A percentile compares a stretch with the other conserved stretches of the same genome.
Evolutionary conservation across 2,329 filamentous ascomycete genomes (phyloP).

Genomic region (Fusarium sambucinum): DNA sequence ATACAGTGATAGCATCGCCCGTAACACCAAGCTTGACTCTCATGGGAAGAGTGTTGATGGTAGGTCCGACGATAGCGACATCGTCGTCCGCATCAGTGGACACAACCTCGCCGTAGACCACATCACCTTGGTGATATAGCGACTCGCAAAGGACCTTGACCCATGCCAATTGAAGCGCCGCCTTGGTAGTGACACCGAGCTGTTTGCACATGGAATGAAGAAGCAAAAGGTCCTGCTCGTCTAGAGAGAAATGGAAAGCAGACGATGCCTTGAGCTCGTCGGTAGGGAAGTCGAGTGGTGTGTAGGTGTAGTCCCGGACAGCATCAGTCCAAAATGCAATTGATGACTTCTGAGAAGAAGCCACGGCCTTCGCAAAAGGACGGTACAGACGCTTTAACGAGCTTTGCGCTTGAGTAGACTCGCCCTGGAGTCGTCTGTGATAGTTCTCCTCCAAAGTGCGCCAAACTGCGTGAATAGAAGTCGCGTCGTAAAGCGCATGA

Average conservation of each 20-base stretch:
- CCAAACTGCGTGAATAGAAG: constrained; percentile 9
- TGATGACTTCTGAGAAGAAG: not conserved
- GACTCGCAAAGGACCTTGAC: constrained; percentile 19
- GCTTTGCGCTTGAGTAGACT: rapidly evolving
- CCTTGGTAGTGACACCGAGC: constrained; percentile 3
- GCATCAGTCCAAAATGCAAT: not conserved
- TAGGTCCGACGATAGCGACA: constrained; percentile 1
- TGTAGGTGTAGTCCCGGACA: constrained; percentile 12
- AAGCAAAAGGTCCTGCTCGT: not conserved
- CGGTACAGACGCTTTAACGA: not conserved
- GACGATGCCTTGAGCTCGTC: constrained; percentile 12
- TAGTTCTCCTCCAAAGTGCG: not conserved
- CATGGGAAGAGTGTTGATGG: constrained; percentile 25
- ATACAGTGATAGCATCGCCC: rapidly evolving
- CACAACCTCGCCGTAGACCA: constrained; percentile 19
- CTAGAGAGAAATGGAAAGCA: constrained; percentile 5
- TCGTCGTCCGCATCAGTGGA: not conserved
- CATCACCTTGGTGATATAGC: constrained; percentile 5
- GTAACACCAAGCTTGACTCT: not conserved
- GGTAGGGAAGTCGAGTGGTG: not conserved
- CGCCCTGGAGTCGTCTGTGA: not conserved
- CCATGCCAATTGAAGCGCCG: constrained; percentile 20
- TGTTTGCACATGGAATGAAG: constrained; percentile 9
- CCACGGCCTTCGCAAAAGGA: constrained; percentile 12
- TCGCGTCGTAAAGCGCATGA: constrained; percentile 25